Evolutionary conservation across 306 rosid species (phyloP).

Genomic region (Cercis canadensis): DNA sequence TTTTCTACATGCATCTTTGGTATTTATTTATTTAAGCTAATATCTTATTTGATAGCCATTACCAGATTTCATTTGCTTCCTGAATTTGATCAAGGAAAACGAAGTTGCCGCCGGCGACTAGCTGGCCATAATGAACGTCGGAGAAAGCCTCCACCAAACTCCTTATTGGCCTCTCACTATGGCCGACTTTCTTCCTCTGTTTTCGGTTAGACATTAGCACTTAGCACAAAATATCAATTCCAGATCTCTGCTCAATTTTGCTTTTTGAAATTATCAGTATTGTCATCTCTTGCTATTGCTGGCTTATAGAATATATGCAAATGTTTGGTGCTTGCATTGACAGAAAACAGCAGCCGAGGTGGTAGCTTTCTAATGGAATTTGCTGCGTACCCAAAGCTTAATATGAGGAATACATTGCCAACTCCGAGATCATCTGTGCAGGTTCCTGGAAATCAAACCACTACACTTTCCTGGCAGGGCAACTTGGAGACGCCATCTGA

Average conservation of each 20-base stretch:
- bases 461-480: conserved; percentile 63
- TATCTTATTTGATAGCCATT: conserved; percentile 38
- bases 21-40: conserved; percentile 35
- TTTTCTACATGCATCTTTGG: neutral
- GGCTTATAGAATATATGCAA: conserved; percentile 12
- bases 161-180: conserved; percentile 66
- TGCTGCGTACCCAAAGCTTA: conserved; percentile 60
- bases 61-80: conserved; percentile 90
- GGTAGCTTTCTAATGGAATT: conserved; percentile 85
- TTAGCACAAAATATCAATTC: conserved; percentile 17
- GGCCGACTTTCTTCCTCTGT: conserved; percentile 59
- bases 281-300: conserved; percentile 11
- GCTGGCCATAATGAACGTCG: conserved; percentile 97
- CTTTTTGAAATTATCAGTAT: neutral
- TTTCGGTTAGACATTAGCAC: conserved; percentile 59
- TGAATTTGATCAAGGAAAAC: conserved; percentile 93
- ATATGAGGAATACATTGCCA: conserved; percentile 59
- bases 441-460: conserved; percentile 47
- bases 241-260: neutral
- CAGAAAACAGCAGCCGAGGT: conserved; percentile 64
- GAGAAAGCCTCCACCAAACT: conserved; percentile 87
- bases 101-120: conserved; percentile 93
- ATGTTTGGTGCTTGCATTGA: conserved; percentile 31
- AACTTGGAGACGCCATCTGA: conserved; percentile 58
- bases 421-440: conserved; percentile 56